phyloP scores from a whole-genome alignment of 208 protist genomes.

The Tetramitus jugosus region DNA sequence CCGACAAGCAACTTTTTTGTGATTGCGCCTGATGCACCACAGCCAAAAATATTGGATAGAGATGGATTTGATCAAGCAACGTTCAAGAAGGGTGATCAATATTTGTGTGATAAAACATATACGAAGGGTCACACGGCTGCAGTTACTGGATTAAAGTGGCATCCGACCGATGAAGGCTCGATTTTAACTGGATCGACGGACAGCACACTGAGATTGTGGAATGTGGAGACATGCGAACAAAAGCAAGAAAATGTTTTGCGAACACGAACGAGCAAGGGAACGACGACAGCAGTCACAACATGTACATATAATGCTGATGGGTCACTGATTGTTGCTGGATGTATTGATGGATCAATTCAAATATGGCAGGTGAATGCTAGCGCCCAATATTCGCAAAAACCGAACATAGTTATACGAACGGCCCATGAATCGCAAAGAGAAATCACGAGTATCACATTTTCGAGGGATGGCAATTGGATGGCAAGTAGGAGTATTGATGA shows the following conservation, averaged over 20 bases:
- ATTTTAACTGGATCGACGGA: slow-evolving; percentile 17
- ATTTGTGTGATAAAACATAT: slow-evolving; percentile 17
- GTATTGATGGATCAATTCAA: slow-evolving; percentile 7
- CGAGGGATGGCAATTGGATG: background rate
- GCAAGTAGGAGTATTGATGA: background rate
- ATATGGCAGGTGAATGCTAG: background rate
- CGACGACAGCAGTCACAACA: background rate
- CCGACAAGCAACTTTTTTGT: background rate
- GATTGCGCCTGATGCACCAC: background rate
- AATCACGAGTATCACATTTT: background rate
- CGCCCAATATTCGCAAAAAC: background rate
- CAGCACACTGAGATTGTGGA: slow-evolving; percentile 3
- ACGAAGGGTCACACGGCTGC: slow-evolving; percentile 13
- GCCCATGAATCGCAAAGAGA: background rate
- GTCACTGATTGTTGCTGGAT: slow-evolving; percentile 1
- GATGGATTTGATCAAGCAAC: background rate
- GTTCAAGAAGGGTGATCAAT: slow-evolving; percentile 23
- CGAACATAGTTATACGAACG: background rate
- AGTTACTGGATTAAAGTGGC: slow-evolving; percentile 4
- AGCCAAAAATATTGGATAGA: slow-evolving; percentile 4
- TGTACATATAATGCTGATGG: background rate
- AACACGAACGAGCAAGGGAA: background rate
- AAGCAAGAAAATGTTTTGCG: background rate
- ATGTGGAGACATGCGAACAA: background rate
- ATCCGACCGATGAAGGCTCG: background rate